Percentiles rank a stretch among this genome's conserved stretches.
These are phyloP conservation scores for Solanum sejunctum DNA, from an alignment of 257 asterid genomes.

Conservation along the genomic window DNA sequence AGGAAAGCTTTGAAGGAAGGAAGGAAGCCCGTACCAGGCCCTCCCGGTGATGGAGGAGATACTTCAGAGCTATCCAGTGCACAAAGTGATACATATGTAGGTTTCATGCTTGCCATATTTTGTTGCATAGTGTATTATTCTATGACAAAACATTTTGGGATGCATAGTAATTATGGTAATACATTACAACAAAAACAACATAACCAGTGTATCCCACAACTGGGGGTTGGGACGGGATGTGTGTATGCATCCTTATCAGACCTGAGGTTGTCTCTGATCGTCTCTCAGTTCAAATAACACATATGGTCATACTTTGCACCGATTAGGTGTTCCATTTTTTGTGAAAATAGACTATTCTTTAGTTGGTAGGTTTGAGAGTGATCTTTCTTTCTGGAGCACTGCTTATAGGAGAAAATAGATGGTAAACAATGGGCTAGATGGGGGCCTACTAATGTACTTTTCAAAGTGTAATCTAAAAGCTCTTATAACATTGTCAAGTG, in stretches of 20 bases:
- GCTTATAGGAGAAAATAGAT: neutral
- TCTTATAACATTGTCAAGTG: neutral
- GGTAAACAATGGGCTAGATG: neutral
- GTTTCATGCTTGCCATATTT: neutral
- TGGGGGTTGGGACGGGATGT: neutral
- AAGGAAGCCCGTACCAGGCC: conserved; percentile 84
- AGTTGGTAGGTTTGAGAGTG: neutral
- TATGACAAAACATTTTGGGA: neutral
- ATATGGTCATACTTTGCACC: neutral
- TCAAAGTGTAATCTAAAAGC: neutral
- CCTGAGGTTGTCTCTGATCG: neutral
- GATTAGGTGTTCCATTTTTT: neutral
- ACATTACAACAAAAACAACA: neutral
- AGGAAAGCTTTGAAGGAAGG: conserved; percentile 97
- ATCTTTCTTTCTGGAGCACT: neutral
- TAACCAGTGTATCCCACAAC: neutral
- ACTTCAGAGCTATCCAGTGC: conserved; percentile 29
- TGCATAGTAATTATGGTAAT: neutral
- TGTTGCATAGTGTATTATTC: neutral
- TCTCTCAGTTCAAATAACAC: neutral
- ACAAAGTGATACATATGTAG: conserved; percentile 37
- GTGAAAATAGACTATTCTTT: neutral
- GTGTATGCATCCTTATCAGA: neutral
- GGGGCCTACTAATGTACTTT: neutral
- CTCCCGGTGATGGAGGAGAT: conserved; percentile 78